Evolutionary conservation across 2,329 filamentous ascomycete genomes (phyloP).

Genomic region (Arthrobotrys megalospora): DNA sequence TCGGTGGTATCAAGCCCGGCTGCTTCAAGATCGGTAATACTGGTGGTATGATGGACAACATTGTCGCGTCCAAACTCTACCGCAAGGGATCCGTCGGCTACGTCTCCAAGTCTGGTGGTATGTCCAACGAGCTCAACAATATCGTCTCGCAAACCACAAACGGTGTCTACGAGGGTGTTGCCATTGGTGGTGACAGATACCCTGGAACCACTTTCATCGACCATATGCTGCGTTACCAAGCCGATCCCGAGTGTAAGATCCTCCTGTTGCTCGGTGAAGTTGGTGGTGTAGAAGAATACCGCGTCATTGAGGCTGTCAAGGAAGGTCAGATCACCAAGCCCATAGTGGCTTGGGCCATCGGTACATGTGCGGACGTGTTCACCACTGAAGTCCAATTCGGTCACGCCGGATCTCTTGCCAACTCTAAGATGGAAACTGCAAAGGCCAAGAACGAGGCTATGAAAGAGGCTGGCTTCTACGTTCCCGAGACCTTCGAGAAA

Average conservation of each 20-base stretch:
- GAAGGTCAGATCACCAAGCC: slow-evolving; percentile 95
- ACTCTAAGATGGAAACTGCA: slow-evolving; percentile 98
- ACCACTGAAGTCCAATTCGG: slow-evolving; percentile 99
- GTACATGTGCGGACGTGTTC: slow-evolving; percentile 99
- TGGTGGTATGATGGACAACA: slow-evolving; percentile 99
- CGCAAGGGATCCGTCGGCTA: slow-evolving; percentile 98
- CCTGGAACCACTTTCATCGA: slow-evolving; percentile 99
- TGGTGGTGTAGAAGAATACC: slow-evolving; percentile 99
- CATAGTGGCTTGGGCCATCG: slow-evolving; percentile 98
- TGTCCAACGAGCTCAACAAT: slow-evolving; percentile 99
- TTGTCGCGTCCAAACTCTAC: slow-evolving; percentile 99
- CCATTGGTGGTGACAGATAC: slow-evolving; percentile 99
- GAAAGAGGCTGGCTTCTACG: slow-evolving; percentile 93
- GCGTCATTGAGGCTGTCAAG: slow-evolving; percentile 98
- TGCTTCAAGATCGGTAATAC: slow-evolving; percentile 99
- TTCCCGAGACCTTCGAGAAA: slow-evolving; percentile 97
- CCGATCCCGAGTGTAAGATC: slow-evolving; percentile 98
- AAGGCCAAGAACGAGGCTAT: slow-evolving; percentile 97
- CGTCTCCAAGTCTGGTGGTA: slow-evolving; percentile 99
- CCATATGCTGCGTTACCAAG: slow-evolving; percentile 88
- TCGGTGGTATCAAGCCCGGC: slow-evolving; percentile 99
- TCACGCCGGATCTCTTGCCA: slow-evolving; percentile 98
- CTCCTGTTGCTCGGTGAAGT: slow-evolving; percentile 96
- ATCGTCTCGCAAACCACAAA: slow-evolving; percentile 96
- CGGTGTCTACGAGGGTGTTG: slow-evolving; percentile 98